These are phyloP conservation scores for Maudiozyma saulgeensis DNA, from an alignment of 805 yeast species.

Conservation along the genomic window DNA sequence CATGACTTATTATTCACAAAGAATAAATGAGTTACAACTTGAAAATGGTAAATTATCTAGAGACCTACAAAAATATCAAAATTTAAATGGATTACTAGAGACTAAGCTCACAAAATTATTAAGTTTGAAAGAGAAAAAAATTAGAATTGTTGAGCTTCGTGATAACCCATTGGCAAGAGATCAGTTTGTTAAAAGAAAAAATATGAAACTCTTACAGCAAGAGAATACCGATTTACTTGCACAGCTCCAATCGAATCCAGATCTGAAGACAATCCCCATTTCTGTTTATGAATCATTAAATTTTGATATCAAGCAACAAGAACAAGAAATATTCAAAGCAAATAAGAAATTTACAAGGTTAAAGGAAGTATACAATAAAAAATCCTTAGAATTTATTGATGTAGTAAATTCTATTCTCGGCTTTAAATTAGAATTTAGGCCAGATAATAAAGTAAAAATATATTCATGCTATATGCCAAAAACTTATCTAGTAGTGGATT, in stretches of 20 bases:
- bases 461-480: conserved; percentile 37
- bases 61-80: conserved; percentile 31
- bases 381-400: conserved; percentile 62
- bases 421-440: conserved; percentile 57
- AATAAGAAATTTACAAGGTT: conserved; percentile 45
- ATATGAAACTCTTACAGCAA: conserved; percentile 39
- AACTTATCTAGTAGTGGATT: conserved; percentile 47
- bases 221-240: conserved; percentile 52
- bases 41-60: conserved; percentile 34
- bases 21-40: conserved; percentile 31
- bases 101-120: conserved; percentile 31
- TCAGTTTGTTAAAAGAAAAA: conserved; percentile 48
- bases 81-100: conserved; percentile 30
- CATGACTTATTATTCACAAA: conserved; percentile 19
- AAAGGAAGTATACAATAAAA: conserved; percentile 48
- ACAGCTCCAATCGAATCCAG: conserved; percentile 11
- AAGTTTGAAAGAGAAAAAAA: conserved; percentile 30
- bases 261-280: conserved; percentile 40
- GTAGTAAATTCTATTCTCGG: conserved; percentile 64
- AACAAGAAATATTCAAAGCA: conserved; percentile 38
- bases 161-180: conserved; percentile 56
- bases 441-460: conserved; percentile 47
- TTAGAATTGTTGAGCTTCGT: conserved; percentile 51
- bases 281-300: conserved; percentile 55
- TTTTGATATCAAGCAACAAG: conserved; percentile 41